Percentiles rank a stretch among this genome's conserved stretches.
Evolutionary conservation across 495 filamentous ascomycete genomes (phyloP).

Genomic region (Neurospora sp.): DNA sequence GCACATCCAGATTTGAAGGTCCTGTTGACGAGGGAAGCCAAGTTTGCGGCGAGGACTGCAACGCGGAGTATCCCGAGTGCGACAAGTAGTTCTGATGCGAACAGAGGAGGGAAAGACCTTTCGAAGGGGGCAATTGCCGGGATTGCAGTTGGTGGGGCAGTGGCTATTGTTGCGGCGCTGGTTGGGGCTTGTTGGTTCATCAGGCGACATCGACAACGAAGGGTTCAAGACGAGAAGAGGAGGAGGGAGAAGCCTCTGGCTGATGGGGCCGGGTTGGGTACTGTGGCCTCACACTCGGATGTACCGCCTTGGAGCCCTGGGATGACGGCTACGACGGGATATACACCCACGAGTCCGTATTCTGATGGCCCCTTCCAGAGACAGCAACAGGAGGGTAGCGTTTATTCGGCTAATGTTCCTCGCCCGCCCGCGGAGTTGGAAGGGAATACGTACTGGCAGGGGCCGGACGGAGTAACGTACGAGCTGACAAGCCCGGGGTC

Average conservation of each 20-base stretch:
- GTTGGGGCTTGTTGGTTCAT: slow-evolving; percentile 4
- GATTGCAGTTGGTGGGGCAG: slow-evolving; percentile 13
- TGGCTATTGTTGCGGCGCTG: slow-evolving; percentile 2
- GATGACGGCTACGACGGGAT: not conserved
- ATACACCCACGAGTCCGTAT: not conserved
- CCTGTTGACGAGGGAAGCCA: slow-evolving; percentile 20
- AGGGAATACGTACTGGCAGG: slow-evolving; percentile 1
- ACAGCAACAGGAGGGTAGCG: not conserved
- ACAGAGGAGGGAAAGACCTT: not conserved
- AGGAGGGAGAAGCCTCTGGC: not conserved
- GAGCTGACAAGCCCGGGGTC: slow-evolving; percentile 3
- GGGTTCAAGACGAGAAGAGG: not conserved
- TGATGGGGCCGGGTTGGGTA: not conserved
- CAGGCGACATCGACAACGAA: slow-evolving; percentile 1
- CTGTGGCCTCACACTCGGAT: not conserved
- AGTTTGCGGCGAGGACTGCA: slow-evolving; percentile 13
- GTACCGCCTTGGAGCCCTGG: not conserved
- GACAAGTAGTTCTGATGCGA: not conserved
- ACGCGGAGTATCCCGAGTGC: slow-evolving; percentile 11
- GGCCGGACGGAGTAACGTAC: slow-evolving; percentile 8
- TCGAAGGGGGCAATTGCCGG: slow-evolving; percentile 21
- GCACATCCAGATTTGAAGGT: slow-evolving; percentile 19
- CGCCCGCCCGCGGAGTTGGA: not conserved
- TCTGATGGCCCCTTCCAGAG: not conserved
- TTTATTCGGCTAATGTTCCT: not conserved